Evolutionary conservation across 2,329 filamentous ascomycete species (phyloP), one percentile per base, ranked within the genome.

Genomic region (Paecilomyces sp.): DNA sequence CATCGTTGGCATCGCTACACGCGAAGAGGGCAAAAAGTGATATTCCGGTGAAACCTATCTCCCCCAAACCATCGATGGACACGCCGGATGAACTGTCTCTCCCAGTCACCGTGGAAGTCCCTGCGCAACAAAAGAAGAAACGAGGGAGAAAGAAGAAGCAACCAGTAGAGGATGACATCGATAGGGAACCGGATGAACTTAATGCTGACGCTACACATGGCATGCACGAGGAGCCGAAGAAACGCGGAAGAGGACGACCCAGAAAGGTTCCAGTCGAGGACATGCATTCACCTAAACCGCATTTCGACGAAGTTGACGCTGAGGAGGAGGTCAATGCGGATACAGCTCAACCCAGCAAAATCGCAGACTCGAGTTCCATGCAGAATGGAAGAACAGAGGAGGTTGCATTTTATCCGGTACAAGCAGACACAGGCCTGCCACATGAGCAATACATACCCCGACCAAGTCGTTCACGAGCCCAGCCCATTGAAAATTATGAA

Each of bases 141-240:
- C 64, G 67, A 41, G 66, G 66, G 13, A 67, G 70, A 0, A 68
- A 67, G 25, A 74, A 68, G 63, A 75, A 74, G 50, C 65, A 70
- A 30, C 30, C 33, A 8, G 7, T 41, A 33, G 52, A 41, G 3
- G 60, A 61, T 5, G 22, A 25, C 11, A 47, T 33, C 13, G 58
- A 61, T 47, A 41, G 25, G 13, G 58, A n/a, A 4, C 30, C 54
- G n/a, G 30, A 11, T 8, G 57, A 58, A 7, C 15, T 25, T 11
- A 58, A 63, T 41, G 34, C 36, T 56, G 51, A 58, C 12, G 33
- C 13, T 3, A 24, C 18, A 33, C 9, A 33, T 54, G 18, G 13
- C 22, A 28, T n/a, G n/a, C n/a, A 12, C 15, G 11, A 8, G 3
- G 24, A 33, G 28, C 56, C 28, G 15, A 57, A 22, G 50, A 52